These are phyloP conservation scores for Candida nanaspora DNA, from an alignment of 805 yeast species.

Conservation along the genomic window DNA sequence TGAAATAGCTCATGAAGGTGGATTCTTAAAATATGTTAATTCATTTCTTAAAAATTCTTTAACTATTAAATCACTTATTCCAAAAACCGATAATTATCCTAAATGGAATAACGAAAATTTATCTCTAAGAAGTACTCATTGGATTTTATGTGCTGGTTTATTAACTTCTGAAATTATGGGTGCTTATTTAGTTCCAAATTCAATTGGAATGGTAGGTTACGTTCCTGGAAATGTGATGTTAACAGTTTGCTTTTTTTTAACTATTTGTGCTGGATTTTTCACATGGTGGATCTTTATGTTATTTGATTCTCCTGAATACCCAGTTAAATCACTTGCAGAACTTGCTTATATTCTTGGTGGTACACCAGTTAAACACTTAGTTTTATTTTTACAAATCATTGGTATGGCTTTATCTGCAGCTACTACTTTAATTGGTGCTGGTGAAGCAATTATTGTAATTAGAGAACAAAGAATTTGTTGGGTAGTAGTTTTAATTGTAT, in stretches of 20 bases:
- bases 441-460: constrained; percentile 33
- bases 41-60: constrained; percentile 4
- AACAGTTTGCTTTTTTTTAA: constrained; percentile 13
- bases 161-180: constrained; percentile 18
- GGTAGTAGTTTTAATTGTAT: constrained; percentile 27
- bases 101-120: constrained; percentile 12
- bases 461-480: constrained; percentile 28
- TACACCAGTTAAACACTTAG: constrained; percentile 18
- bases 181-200: constrained; percentile 11
- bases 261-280: constrained; percentile 36
- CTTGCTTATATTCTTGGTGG: constrained; percentile 33
- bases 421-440: constrained; percentile 29
- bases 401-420: constrained; percentile 38
- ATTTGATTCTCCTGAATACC: constrained; percentile 35
- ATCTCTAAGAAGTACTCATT: constrained; percentile 11
- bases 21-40: constrained; percentile 6
- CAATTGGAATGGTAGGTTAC: constrained; percentile 9
- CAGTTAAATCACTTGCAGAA: constrained; percentile 35
- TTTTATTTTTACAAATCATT: constrained; percentile 30
- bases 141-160: constrained; percentile 14
- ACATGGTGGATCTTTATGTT: constrained; percentile 29
- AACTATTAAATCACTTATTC: constrained; percentile 4
- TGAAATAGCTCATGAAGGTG: constrained; percentile 3
- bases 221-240: constrained; percentile 11
- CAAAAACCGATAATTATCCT: constrained; percentile 6